Evolutionary conservation across 208 protist genomes (phyloP).

Genomic region (Crithidia acanthocephali): DNA sequence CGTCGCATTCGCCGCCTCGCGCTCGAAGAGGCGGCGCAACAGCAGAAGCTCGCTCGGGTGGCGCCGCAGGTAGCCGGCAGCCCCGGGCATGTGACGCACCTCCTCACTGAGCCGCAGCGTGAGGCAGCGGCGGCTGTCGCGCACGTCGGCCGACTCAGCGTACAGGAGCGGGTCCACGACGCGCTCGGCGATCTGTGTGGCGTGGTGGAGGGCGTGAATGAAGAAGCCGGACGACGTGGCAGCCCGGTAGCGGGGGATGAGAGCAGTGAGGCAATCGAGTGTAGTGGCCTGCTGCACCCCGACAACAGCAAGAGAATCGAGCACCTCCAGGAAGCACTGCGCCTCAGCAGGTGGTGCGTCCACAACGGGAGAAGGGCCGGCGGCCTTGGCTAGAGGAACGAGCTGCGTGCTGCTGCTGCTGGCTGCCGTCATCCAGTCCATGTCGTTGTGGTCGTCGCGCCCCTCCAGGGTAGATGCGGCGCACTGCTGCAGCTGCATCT

Average conservation of each 20-base stretch:
- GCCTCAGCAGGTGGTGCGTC: background rate
- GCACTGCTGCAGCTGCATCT: slow-evolving; percentile 43
- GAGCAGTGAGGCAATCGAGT: slow-evolving; percentile 13
- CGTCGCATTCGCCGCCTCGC: slow-evolving; percentile 31
- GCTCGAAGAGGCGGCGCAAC: slow-evolving; percentile 76
- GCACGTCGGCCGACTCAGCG: slow-evolving; percentile 30
- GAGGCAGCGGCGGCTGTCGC: slow-evolving; percentile 26
- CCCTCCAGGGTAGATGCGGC: background rate
- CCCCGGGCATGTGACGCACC: slow-evolving; percentile 15
- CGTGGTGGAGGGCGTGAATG: slow-evolving; percentile 60
- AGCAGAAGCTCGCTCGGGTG: slow-evolving; percentile 56
- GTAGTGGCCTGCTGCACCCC: slow-evolving; percentile 28
- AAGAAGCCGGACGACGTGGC: slow-evolving; percentile 25
- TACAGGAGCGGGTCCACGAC: slow-evolving; percentile 32
- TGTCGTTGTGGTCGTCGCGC: background rate
- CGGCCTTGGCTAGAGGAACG: background rate
- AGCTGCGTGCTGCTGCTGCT: background rate
- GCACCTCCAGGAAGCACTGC: slow-evolving; percentile 28
- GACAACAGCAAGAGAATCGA: slow-evolving; percentile 30
- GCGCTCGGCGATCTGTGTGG: slow-evolving; percentile 23
- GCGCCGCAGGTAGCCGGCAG: slow-evolving; percentile 23
- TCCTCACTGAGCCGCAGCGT: slow-evolving; percentile 21
- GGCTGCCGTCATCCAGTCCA: no score
- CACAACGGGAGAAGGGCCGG: background rate
- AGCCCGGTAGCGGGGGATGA: slow-evolving; percentile 15